Evolutionary conservation across 371 early-diverging fungal genomes (phyloP).

Genomic region (Mortierella sp.): DNA sequence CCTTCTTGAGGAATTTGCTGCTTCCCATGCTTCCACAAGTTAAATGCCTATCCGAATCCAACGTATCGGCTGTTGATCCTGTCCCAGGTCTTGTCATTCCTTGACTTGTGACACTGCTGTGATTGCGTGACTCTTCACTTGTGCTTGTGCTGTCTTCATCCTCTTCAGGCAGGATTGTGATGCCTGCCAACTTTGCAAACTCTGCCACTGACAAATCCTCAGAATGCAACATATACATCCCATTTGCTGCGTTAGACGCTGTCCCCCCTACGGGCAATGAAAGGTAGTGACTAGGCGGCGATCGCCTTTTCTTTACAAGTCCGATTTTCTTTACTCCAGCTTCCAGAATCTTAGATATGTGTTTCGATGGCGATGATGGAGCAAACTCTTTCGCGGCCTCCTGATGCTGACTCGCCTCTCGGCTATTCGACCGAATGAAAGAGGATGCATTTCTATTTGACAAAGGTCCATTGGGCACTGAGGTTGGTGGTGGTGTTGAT

Average conservation of each 20-base stretch:
- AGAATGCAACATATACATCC: conserved; percentile 34
- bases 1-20: conserved; percentile 1
- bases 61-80: conserved; percentile 21
- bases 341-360: conserved; percentile 12
- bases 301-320: conserved; percentile 19
- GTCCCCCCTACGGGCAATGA: conserved; percentile 41
- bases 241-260: conserved; percentile 21
- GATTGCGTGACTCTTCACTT: conserved; percentile 5
- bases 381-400: background rate
- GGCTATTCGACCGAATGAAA: background rate
- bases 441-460: background rate
- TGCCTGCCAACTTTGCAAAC: conserved; percentile 53
- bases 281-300: conserved; percentile 28
- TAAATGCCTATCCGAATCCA: conserved; percentile 21
- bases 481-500: background rate
- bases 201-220: conserved; percentile 49
- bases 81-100: background rate
- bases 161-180: conserved; percentile 46
- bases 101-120: background rate
- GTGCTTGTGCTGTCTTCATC: conserved; percentile 8
- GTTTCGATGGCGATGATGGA: conserved; percentile 16
- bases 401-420: background rate
- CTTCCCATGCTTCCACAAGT: conserved; percentile 23
- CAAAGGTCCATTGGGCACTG: background rate
- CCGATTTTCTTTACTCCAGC: conserved; percentile 24